A percentile compares a stretch with the other conserved stretches of the same genome.
Conservation (phyloP, 495 filamentous ascomycete species). For the Alectoria sarmentosa region DNA sequence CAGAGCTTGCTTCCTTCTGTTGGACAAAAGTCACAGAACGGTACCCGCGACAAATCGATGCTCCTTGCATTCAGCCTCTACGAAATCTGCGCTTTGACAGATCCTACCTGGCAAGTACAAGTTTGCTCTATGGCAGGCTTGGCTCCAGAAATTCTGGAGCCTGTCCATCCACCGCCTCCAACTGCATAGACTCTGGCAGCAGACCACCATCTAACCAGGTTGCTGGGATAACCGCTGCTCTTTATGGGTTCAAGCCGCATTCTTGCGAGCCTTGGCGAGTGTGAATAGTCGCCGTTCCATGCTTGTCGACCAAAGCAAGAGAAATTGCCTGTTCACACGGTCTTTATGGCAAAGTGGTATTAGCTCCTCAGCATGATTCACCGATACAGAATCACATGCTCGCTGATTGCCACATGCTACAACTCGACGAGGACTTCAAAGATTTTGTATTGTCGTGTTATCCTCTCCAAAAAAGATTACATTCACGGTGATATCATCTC, state of each 20-base stretch:
- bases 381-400: not conserved
- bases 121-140: not conserved
- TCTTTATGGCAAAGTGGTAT: not conserved
- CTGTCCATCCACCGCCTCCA: not conserved
- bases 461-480: constrained; percentile 51
- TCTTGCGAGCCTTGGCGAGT: not conserved
- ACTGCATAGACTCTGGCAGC: not conserved
- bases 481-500: constrained; percentile 57
- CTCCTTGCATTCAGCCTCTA: not conserved
- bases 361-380: not conserved
- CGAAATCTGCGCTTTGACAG: not conserved
- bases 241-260: not conserved
- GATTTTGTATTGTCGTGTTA: constrained; percentile 10
- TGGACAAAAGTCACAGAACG: too few relatives aligned
- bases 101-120: not conserved
- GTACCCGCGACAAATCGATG: too few relatives aligned
- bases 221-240: not conserved
- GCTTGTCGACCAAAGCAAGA: not conserved
- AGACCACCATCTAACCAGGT: not conserved
- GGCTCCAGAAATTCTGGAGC: not conserved
- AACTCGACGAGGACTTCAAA: not conserved
- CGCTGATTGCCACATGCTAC: not conserved
- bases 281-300: not conserved
- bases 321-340: not conserved
- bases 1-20: too few relatives aligned